phyloP scores from a whole-genome alignment of 75 land plant genomes.

The Adiantum capillusveneris region DNA sequence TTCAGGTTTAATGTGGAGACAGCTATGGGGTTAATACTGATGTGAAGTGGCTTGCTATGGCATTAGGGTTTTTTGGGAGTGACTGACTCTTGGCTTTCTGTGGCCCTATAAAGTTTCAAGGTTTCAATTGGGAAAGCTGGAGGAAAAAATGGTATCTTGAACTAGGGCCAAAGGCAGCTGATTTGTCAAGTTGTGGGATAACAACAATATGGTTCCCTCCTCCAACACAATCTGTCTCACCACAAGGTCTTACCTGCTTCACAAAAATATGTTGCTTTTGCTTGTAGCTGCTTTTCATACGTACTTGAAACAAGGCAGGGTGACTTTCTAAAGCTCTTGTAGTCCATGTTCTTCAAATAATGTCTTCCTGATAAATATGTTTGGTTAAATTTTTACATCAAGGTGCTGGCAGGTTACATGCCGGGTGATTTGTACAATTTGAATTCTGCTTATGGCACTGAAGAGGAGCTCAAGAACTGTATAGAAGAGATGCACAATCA shows the following conservation, averaged over 20 bases:
- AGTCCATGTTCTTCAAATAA: neutral
- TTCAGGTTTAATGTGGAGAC: no score
- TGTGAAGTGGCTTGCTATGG: no score
- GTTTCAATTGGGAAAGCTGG: conserved; percentile 83
- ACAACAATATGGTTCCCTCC: conserved; percentile 81
- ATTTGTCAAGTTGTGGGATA: conserved; percentile 55
- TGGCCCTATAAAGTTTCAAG: conserved; percentile 50
- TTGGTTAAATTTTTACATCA: neutral
- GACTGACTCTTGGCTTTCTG: neutral
- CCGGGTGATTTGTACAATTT: conserved; percentile 69
- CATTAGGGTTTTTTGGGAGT: no score
- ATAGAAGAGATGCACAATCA: conserved; percentile 68
- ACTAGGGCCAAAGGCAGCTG: conserved; percentile 56
- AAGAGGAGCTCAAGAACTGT: conserved; percentile 57
- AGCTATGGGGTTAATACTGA: no score
- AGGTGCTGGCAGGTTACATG: conserved; percentile 57
- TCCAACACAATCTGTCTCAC: conserved; percentile 78
- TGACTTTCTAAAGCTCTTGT: no score
- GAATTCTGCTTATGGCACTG: conserved; percentile 65
- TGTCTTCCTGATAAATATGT: neutral
- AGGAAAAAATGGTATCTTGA: conserved; percentile 65
- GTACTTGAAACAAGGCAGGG: neutral
- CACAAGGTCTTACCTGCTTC: conserved; percentile 42
- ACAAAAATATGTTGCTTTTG: neutral
- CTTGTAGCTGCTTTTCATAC: neutral